Conservation (phyloP, 2,329 filamentous ascomycete species). For the Hypoxylon sp. region DNA sequence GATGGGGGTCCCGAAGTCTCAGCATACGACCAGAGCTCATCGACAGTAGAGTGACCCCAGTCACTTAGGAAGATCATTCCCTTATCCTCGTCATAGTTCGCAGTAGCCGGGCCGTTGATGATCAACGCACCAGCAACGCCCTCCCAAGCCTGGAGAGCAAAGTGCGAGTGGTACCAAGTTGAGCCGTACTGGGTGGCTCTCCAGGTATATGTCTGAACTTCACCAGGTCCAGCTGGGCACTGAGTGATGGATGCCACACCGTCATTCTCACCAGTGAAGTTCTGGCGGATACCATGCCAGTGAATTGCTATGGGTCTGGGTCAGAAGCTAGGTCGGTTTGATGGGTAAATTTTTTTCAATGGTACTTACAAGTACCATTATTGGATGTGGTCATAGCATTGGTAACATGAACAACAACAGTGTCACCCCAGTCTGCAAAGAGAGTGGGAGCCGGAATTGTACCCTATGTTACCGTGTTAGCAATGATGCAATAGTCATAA, state of each 20-base stretch:
- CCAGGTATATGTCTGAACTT: conserved; percentile 68
- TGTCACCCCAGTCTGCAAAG: conserved; percentile 63
- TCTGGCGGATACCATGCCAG: conserved; percentile 72
- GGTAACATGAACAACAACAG: conserved; percentile 64
- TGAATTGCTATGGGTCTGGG: conserved; percentile 58
- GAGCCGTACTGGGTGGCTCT: conserved; percentile 66
- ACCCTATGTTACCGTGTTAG: conserved; percentile 36
- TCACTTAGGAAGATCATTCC: conserved; percentile 70
- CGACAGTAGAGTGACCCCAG: conserved; percentile 64
- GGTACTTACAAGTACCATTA: conserved; percentile 64
- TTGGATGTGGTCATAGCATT: conserved; percentile 60
- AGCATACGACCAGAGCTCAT: conserved; percentile 51
- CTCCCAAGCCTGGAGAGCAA: conserved; percentile 61
- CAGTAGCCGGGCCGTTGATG: conserved; percentile 69
- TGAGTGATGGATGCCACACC: conserved; percentile 65
- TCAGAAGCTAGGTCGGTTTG: conserved; percentile 6
- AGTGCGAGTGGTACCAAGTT: conserved; percentile 72
- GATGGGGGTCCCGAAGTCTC: conserved; percentile 51
- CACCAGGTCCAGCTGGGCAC: conserved; percentile 63
- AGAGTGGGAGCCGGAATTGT: conserved; percentile 47
- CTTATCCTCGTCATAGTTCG: conserved; percentile 72
- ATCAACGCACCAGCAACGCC: conserved; percentile 71
- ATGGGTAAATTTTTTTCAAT: neutral
- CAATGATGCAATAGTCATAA: neutral
- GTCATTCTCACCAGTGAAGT: conserved; percentile 65